Evolutionary conservation across 345 rosid species (phyloP).

Genomic region (Eucalyptus sideroxylon): DNA sequence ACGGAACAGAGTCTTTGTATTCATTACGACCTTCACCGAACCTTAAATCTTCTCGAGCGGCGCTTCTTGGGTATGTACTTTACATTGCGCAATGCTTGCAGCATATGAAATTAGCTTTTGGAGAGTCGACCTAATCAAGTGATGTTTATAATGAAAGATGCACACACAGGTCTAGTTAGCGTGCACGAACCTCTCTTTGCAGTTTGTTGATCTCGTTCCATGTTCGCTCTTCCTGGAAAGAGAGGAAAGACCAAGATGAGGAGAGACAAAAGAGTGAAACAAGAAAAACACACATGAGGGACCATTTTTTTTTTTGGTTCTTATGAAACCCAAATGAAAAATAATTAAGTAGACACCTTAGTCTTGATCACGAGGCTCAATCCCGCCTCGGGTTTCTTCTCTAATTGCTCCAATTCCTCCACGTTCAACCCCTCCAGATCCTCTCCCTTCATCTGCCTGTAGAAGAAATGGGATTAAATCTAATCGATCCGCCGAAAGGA

Average conservation of each 20-base stretch:
- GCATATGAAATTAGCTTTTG: not conserved
- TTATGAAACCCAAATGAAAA: not conserved
- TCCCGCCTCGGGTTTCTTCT: not conserved
- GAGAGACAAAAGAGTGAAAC: not conserved
- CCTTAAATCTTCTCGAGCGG: not conserved
- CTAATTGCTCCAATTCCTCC: slow-evolving; percentile 7
- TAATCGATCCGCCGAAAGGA: not conserved
- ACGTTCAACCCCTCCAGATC: slow-evolving; percentile 4
- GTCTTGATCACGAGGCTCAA: not conserved
- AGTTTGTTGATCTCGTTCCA: not conserved
- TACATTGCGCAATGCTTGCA: not conserved
- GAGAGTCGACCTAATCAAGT: not conserved
- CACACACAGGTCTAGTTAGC: not conserved
- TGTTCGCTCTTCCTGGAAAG: not conserved
- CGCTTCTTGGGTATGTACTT: not conserved
- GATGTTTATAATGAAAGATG: not conserved
- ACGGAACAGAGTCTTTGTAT: not conserved
- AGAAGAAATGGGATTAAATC: not conserved
- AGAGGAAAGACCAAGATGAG: not conserved
- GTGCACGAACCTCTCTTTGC: not conserved
- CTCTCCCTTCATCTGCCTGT: slow-evolving; percentile 14
- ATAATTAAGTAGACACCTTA: not conserved
- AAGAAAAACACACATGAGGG: not conserved
- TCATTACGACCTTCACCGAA: not conserved
- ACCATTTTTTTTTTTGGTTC: not conserved